Conservation (phyloP, 208 protist genomes). For the Strigomonas culicis region DNA sequence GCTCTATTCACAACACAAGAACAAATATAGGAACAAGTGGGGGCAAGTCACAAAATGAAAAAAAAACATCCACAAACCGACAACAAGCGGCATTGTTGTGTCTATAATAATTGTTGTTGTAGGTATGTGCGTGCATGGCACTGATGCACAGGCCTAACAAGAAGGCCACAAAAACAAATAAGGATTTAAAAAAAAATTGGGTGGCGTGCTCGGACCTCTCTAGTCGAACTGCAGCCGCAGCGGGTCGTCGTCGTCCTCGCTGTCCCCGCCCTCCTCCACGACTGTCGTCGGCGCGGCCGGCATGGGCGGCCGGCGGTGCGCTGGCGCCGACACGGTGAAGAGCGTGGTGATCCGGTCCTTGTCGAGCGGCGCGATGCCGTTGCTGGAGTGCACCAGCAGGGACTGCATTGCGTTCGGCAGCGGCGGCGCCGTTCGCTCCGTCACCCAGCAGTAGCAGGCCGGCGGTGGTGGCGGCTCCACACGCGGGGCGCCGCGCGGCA, state of each 20-base stretch:
- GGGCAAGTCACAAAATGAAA: no score
- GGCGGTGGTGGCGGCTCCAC: not conserved
- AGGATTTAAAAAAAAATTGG: no score
- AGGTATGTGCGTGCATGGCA: no score
- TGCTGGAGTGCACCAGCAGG: conserved; percentile 43
- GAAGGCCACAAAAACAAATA: no score
- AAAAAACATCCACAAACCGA: no score
- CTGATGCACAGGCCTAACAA: no score
- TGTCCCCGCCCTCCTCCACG: not conserved
- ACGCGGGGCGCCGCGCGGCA: not conserved
- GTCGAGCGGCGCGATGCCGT: conserved; percentile 28
- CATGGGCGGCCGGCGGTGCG: not conserved
- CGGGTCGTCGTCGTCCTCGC: not conserved
- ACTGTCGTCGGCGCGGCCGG: not conserved
- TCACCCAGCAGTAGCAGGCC: conserved; percentile 30
- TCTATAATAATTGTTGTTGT: no score
- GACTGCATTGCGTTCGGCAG: conserved; percentile 29
- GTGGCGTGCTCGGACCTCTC: not conserved
- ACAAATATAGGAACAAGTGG: no score
- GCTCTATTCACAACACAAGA: no score
- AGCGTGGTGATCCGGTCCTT: not conserved
- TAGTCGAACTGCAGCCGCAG: conserved; percentile 3
- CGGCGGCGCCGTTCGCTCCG: conserved; percentile 5
- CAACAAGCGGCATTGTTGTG: no score
- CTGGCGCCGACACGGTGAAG: not conserved